Conservation (phyloP, 495 filamentous ascomycete species). For the Aspergillus steynii region DNA sequence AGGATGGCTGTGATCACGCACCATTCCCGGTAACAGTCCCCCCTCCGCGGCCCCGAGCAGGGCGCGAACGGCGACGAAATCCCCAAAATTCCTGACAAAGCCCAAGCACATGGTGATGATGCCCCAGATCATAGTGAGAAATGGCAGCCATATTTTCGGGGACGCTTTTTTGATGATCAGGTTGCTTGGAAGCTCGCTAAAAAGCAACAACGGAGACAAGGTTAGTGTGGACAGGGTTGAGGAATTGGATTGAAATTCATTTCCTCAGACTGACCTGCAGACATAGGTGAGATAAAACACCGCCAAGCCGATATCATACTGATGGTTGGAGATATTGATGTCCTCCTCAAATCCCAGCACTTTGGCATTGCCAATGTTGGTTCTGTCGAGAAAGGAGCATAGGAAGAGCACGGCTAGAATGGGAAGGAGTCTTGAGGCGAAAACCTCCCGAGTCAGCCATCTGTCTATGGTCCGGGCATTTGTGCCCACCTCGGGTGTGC, state of each 20-base stretch:
- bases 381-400: constrained; percentile 52
- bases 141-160: constrained; percentile 65
- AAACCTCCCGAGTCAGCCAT: neutral
- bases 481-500: too few species aligned
- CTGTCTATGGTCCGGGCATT: neutral
- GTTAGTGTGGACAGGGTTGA: neutral
- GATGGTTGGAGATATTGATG: constrained; percentile 54
- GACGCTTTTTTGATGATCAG: constrained; percentile 45
- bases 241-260: too few species aligned
- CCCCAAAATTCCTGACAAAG: constrained; percentile 48
- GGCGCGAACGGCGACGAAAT: constrained; percentile 58
- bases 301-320: constrained; percentile 64
- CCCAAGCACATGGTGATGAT: constrained; percentile 55
- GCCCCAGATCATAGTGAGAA: constrained; percentile 64
- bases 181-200: constrained; percentile 46
- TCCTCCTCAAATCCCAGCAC: constrained; percentile 60
- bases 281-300: constrained; percentile 69
- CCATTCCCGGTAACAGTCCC: constrained; percentile 73
- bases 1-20: constrained; percentile 25
- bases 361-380: constrained; percentile 65
- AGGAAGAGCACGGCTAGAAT: constrained; percentile 59
- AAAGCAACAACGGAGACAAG: neutral
- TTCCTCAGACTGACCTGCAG: constrained; percentile 29
- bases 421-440: constrained; percentile 55
- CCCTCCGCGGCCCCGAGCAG: constrained; percentile 59